These are phyloP conservation scores for Hypoxylon fragiforme DNA, from an alignment of 495 filamentous ascomycete genomes.

Conservation along the genomic window DNA sequence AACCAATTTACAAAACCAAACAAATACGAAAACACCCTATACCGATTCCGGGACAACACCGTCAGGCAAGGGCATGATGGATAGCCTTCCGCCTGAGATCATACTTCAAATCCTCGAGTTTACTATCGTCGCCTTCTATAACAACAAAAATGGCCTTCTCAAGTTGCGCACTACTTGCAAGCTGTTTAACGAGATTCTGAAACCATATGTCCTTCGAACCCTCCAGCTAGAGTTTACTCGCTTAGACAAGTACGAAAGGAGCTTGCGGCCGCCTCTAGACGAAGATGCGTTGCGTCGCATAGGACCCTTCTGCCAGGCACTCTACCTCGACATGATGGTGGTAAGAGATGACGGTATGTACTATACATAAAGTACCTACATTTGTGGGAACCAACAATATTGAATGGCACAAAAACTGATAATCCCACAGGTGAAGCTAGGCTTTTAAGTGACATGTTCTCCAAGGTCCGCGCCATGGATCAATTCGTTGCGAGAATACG, in stretches of 20 bases:
- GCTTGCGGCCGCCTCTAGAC: slow-evolving; percentile 4
- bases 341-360: slow-evolving; percentile 35
- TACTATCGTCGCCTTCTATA: slow-evolving; percentile 9
- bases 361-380: not conserved
- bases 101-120: slow-evolving; percentile 21
- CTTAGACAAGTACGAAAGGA: slow-evolving; percentile 15
- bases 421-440: slow-evolving; percentile 20
- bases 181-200: slow-evolving; percentile 31
- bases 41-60: too few relatives aligned
- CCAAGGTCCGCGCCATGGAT: slow-evolving; percentile 15
- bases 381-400: too few relatives aligned
- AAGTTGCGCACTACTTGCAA: slow-evolving; percentile 32
- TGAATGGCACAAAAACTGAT: slow-evolving; percentile 2
- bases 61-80: not conserved
- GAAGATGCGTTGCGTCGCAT: slow-evolving; percentile 24
- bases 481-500: slow-evolving; percentile 16
- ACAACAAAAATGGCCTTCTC: slow-evolving; percentile 26
- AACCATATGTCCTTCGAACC: slow-evolving; percentile 24
- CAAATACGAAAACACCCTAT: not conserved
- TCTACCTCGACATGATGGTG: slow-evolving; percentile 37
- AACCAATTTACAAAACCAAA: not conserved
- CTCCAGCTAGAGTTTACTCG: slow-evolving; percentile 38
- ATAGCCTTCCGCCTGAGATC: slow-evolving; percentile 21
- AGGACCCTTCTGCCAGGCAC: slow-evolving; percentile 22
- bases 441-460: slow-evolving; percentile 19